Percentiles rank a stretch among this genome's conserved stretches.
Conservation (phyloP, 2,329 filamentous ascomycete genomes). For the Ilyonectria sp. region DNA sequence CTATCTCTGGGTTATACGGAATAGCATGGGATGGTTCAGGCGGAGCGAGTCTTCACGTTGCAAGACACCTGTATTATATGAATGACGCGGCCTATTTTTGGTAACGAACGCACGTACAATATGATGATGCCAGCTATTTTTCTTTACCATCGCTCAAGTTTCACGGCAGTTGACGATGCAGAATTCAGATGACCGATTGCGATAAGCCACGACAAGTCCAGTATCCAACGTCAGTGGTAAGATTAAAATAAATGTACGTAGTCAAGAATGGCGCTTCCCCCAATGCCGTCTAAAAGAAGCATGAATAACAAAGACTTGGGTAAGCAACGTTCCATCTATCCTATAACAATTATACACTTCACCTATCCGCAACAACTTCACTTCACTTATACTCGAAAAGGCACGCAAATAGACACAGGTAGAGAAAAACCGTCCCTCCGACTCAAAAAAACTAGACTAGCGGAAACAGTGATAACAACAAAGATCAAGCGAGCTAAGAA, state of each 20-base stretch:
- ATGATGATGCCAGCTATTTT: slow-evolving; percentile 26
- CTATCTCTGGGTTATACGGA: slow-evolving; percentile 33
- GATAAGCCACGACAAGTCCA: too few species aligned
- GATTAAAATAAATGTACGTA: not conserved
- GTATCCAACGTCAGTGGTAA: not conserved
- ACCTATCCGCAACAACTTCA: not conserved
- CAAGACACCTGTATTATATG: slow-evolving; percentile 45
- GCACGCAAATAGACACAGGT: slow-evolving; percentile 2
- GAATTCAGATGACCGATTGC: not conserved
- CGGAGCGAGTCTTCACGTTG: slow-evolving; percentile 38
- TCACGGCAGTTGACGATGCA: not conserved
- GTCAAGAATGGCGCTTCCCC: not conserved
- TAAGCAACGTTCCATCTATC: too few species aligned
- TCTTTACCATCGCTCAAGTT: not conserved
- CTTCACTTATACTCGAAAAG: not conserved
- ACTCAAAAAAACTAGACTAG: slow-evolving; percentile 43
- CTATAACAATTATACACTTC: not conserved
- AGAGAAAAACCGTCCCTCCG: slow-evolving; percentile 30
- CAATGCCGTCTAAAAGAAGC: too few species aligned
- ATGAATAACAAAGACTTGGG: too few species aligned
- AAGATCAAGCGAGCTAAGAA: slow-evolving; percentile 59
- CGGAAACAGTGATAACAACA: slow-evolving; percentile 48
- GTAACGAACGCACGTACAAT: slow-evolving; percentile 32
- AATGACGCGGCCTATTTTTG: slow-evolving; percentile 38
- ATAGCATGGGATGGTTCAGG: slow-evolving; percentile 25